Base-by-base conservation (phyloP, 164 flowering plant species). In the Berberis thunbergii region DNA sequence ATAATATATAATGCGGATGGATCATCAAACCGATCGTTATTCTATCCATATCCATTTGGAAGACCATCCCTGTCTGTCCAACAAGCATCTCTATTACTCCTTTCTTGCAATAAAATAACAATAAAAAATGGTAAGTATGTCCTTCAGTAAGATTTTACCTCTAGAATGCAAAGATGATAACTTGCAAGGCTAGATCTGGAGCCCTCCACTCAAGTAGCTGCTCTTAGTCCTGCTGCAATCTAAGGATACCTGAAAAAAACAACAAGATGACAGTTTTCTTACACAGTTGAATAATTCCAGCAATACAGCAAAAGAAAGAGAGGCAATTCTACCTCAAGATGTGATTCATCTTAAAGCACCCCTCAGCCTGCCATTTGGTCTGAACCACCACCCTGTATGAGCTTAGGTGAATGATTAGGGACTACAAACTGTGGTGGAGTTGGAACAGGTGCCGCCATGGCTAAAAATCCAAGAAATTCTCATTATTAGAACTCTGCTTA, bases 141-240 rank as follows among this genome's bases (percentile, higher is more conserved):
- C 26, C 26, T 26, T 26, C 26, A 26, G 26, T 11, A 48, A 48
- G 10, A 55, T 10, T 46, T 41, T 80, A 92, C 98, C 98, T 86
- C 80, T 85, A 89, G 88, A 89, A 89, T 86, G 91, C 88, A 83
- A 87, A 79, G 79, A 80, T 2, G 81, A 77, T 76, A 75, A 82
- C 73, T 85, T 88, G 98, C 96, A 93, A 86, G 97, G 87, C 90
- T 82, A 93, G 86, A 90, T 81, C 71, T 44, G 88, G 83, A 88
- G 92, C 84, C 90, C 76, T 93, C 94, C 87, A 86, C 89, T 82
- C 81, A 78, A 74, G 91, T 88, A 84, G 93, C 83, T 79, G 84
- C 79, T 88, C 87, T 89, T 83, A 85, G 94, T 85, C 97, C 87
- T 87, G 96, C 96, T 86, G 96, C 96, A 92, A 83, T 81, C 87